Percentiles rank a stretch among this genome's conserved stretches.
These are phyloP conservation scores for Globisporangium yorkense DNA, from an alignment of 352 stramenopile species.

Conservation along the genomic window DNA sequence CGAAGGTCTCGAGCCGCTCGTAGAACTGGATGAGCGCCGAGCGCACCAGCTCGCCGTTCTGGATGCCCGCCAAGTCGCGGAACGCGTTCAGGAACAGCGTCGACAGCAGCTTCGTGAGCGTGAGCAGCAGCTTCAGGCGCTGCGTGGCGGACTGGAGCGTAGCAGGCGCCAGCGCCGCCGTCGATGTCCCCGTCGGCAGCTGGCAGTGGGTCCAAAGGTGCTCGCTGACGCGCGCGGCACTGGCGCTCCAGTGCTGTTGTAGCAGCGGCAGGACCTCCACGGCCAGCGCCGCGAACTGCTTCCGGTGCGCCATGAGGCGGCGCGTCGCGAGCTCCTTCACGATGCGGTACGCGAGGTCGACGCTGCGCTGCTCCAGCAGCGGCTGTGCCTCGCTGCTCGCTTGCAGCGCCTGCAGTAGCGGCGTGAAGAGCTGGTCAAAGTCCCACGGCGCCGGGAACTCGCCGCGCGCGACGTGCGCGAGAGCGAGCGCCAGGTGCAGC, in stretches of 20 bases:
- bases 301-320: slow-evolving; percentile 76
- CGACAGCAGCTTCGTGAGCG: slow-evolving; percentile 59
- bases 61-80: slow-evolving; percentile 43
- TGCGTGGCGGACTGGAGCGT: slow-evolving; percentile 13
- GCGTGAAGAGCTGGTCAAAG: slow-evolving; percentile 57
- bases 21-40: slow-evolving; percentile 63
- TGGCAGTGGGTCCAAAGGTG: slow-evolving; percentile 23
- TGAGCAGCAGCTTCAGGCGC: slow-evolving; percentile 36
- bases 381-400: slow-evolving; percentile 7
- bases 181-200: slow-evolving; percentile 5
- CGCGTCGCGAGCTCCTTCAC: slow-evolving; percentile 76
- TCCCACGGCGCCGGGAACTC: slow-evolving; percentile 74
- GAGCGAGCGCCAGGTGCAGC: slow-evolving; percentile 55
- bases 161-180: slow-evolving; percentile 9
- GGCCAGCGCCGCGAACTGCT: slow-evolving; percentile 69
- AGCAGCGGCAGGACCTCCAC: slow-evolving; percentile 57
- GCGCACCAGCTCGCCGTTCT: slow-evolving; percentile 51
- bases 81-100: slow-evolving; percentile 71
- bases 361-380: slow-evolving; percentile 28
- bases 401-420: slow-evolving; percentile 48
- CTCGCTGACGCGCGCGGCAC: slow-evolving; percentile 24
- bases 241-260: slow-evolving; percentile 51
- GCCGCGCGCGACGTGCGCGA: slow-evolving; percentile 59
- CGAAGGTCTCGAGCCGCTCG: slow-evolving; percentile 57
- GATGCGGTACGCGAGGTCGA: slow-evolving; percentile 63